Percentiles rank a stretch among this genome's conserved stretches.
phyloP scores from a whole-genome alignment of 345 rosid genomes.

The Nephelium lappaceum region DNA sequence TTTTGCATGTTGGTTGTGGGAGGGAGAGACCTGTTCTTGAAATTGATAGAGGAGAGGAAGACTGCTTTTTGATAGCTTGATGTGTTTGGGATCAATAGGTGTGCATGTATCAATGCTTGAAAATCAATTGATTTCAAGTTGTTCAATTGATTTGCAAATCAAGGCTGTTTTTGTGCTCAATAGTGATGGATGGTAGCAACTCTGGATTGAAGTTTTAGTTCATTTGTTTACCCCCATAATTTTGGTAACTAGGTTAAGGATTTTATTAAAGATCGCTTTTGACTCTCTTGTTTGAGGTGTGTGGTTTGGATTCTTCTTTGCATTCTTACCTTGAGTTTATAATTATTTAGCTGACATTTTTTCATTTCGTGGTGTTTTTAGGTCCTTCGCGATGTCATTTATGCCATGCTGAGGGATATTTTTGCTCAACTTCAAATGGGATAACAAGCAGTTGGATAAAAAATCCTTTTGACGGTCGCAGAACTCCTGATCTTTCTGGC shows the following conservation, averaged over 20 bases:
- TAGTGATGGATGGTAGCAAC: neutral
- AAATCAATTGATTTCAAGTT: neutral
- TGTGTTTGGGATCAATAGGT: neutral
- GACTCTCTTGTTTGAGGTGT: neutral
- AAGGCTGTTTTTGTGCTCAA: neutral
- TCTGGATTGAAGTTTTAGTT: neutral
- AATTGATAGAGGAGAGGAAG: neutral
- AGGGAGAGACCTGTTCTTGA: no score
- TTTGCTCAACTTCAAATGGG: conserved; percentile 62
- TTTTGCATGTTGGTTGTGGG: neutral
- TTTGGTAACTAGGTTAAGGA: neutral
- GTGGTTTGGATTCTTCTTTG: neutral
- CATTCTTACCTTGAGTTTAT: neutral
- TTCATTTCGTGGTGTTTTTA: conserved; percentile 26
- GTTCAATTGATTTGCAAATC: neutral
- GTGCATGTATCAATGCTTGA: neutral
- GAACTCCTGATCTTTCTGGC: conserved; percentile 46
- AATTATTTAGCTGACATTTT: conserved; percentile 10
- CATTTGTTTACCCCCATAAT: no score
- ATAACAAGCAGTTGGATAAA: conserved; percentile 44
- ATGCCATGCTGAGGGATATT: conserved; percentile 57
- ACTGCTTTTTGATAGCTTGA: neutral
- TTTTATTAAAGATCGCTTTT: neutral
- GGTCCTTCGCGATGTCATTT: conserved; percentile 66
- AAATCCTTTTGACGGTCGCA: conserved; percentile 52